Evolutionary conservation across 164 flowering plant species (phyloP).

Genomic region (Santalum album): DNA sequence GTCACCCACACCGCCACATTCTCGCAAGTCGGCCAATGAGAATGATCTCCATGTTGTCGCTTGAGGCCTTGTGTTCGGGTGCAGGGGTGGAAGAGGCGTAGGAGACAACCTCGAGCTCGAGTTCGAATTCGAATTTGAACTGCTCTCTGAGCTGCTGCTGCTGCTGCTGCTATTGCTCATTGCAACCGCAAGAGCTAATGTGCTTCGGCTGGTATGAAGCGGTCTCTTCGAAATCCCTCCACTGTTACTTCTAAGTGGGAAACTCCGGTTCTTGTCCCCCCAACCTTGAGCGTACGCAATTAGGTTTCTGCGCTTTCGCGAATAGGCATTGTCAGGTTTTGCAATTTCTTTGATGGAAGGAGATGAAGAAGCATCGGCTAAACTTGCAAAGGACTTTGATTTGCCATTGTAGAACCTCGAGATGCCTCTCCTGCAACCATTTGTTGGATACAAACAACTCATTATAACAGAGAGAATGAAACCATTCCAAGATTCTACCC

Average conservation of each 20-base stretch:
- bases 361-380: constrained; percentile 35
- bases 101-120: constrained; percentile 28
- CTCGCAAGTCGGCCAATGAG: too few species aligned
- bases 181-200: constrained; percentile 52
- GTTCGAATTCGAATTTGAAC: constrained; percentile 16
- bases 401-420: constrained; percentile 77
- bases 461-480: neutral
- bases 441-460: neutral
- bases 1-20: too few species aligned
- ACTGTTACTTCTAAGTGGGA: constrained; percentile 20
- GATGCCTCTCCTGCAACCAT: constrained; percentile 59
- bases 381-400: constrained; percentile 75
- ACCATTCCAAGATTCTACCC: too few species aligned
- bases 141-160: constrained; percentile 24
- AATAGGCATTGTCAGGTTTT: constrained; percentile 71
- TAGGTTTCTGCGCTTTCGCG: constrained; percentile 59
- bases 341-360: constrained; percentile 46
- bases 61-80: constrained; percentile 17
- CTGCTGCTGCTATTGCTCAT: constrained; percentile 19
- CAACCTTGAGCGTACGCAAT: constrained; percentile 30
- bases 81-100: constrained; percentile 36
- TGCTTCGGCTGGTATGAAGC: constrained; percentile 34
- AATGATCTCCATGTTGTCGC: too few species aligned
- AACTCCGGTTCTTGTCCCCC: constrained; percentile 32
- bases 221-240: constrained; percentile 72